Conservation (phyloP, 257 asterid genomes). For the Fraxinus americana region DNA sequence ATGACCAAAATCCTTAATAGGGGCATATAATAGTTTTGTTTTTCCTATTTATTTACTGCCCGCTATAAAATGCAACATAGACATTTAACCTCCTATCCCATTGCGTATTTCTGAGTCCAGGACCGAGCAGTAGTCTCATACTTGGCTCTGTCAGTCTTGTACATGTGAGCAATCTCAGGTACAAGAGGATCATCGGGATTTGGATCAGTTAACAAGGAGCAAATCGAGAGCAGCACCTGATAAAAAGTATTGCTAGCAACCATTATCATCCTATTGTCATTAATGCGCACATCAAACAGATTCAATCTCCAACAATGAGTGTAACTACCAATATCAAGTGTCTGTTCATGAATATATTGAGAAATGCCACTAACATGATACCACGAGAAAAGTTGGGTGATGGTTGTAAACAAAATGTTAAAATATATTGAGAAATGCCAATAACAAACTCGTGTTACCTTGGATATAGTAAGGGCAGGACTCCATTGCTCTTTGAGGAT, state of each 20-base stretch:
- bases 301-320: not conserved
- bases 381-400: not conserved
- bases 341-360: too few species aligned
- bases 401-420: not conserved
- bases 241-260: not conserved
- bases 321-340: not conserved
- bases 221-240: slow-evolving; percentile 75
- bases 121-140: slow-evolving; percentile 76
- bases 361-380: too few species aligned
- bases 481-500: slow-evolving; percentile 61
- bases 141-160: slow-evolving; percentile 69
- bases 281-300: not conserved
- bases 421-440: too few species aligned
- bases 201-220: slow-evolving; percentile 86
- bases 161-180: slow-evolving; percentile 80
- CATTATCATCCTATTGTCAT: not conserved
- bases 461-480: slow-evolving; percentile 55
- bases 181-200: slow-evolving; percentile 87
- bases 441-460: slow-evolving; percentile 31
- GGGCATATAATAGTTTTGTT: slow-evolving; percentile 1
- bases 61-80: slow-evolving; percentile 14
- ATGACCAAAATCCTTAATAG: slow-evolving; percentile 25
- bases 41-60: slow-evolving; percentile 34
- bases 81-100: slow-evolving; percentile 44
- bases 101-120: slow-evolving; percentile 86